These are phyloP conservation scores for Schoenoplectus triqueter DNA, from an alignment of 202 grass and related monocot species.

Conservation along the genomic window DNA sequence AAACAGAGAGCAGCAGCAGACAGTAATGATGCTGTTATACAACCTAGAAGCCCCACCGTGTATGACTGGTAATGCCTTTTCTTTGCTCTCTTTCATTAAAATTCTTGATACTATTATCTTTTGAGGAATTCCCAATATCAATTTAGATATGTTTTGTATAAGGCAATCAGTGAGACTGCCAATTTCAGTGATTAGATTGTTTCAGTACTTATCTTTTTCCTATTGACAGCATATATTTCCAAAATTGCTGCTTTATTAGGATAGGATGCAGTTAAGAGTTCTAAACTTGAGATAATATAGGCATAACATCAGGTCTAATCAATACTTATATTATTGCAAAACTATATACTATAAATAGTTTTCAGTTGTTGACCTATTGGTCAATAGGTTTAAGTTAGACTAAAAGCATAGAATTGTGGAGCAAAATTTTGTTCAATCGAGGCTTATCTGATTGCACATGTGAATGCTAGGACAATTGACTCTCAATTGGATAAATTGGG, in stretches of 20 bases:
- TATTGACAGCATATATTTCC: neutral
- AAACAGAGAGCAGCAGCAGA: slow-evolving; percentile 49
- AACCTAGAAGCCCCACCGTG: slow-evolving; percentile 74
- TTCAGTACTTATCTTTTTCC: neutral
- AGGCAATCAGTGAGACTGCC: neutral
- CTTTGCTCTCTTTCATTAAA: slow-evolving; percentile 18
- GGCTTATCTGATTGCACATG: neutral
- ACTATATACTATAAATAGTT: slow-evolving; percentile 24
- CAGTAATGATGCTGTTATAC: slow-evolving; percentile 36
- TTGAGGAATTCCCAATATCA: neutral
- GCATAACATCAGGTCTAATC: neutral
- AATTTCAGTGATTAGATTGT: neutral
- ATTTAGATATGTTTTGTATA: neutral
- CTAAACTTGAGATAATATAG: neutral
- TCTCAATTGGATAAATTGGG: neutral
- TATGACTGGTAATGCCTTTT: slow-evolving; percentile 68
- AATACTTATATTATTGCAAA: neutral
- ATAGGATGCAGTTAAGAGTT: neutral
- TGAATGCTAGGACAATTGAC: neutral
- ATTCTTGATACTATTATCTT: neutral
- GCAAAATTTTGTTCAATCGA: neutral
- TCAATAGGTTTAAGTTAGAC: neutral
- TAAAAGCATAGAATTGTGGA: neutral
- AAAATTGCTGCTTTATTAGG: neutral
- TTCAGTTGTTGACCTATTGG: neutral